A percentile compares a stretch with the other conserved stretches of the same genome.
Evolutionary conservation across 371 early-diverging fungal genomes (phyloP).

Genomic region (Fennellomyces sp.): DNA sequence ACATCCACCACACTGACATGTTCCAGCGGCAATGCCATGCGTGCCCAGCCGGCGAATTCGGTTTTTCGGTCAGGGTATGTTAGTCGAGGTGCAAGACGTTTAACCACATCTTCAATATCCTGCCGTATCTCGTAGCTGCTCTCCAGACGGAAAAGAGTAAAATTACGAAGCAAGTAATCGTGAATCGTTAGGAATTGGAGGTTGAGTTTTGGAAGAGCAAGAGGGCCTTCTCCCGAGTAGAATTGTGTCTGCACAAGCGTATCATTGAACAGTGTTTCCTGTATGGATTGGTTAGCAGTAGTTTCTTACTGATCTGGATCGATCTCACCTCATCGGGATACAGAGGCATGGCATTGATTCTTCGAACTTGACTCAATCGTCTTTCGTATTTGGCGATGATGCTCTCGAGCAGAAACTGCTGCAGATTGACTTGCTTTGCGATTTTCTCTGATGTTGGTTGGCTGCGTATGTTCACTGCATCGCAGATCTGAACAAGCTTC

Average conservation of each 20-base stretch:
- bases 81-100: constrained; percentile 73
- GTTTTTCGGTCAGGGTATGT: constrained; percentile 62
- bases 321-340: constrained; percentile 79
- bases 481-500: constrained; percentile 57
- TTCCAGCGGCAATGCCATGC: constrained; percentile 84
- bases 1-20: constrained; percentile 72
- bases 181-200: constrained; percentile 91
- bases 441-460: constrained; percentile 13
- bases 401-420: constrained; percentile 53
- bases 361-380: constrained; percentile 68
- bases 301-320: not conserved
- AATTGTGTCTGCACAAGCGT: constrained; percentile 57
- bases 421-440: constrained; percentile 30
- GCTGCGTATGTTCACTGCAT: constrained; percentile 61
- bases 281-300: not conserved
- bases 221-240: constrained; percentile 70
- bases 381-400: constrained; percentile 65
- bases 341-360: constrained; percentile 70
- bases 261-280: constrained; percentile 57
- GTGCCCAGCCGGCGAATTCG: constrained; percentile 89
- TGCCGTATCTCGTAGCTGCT: constrained; percentile 82
- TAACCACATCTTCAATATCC: constrained; percentile 88
- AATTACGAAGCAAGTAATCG: constrained; percentile 90
- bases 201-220: constrained; percentile 89
- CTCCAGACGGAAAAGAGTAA: constrained; percentile 83